A percentile compares a stretch with the other conserved stretches of the same genome.
These are phyloP conservation scores for Huiozyma sinensis DNA, from an alignment of 805 yeast genomes.

Conservation along the genomic window DNA sequence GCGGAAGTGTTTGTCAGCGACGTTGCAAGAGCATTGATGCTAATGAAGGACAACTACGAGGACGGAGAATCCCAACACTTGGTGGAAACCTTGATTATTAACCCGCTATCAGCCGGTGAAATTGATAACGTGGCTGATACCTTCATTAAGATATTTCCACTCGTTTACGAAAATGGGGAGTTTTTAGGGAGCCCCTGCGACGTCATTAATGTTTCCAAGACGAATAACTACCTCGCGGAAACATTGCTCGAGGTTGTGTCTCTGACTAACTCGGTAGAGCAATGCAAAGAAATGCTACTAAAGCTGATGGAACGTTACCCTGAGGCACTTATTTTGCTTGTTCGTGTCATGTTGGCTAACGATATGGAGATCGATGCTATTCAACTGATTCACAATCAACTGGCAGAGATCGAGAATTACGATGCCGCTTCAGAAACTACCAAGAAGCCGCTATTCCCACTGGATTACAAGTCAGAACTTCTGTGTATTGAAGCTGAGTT, in stretches of 20 bases:
- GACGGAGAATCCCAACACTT: constrained; percentile 66
- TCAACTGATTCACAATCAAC: constrained; percentile 19
- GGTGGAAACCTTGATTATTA: constrained; percentile 74
- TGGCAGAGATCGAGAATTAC: constrained; percentile 13
- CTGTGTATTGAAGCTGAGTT: constrained; percentile 24
- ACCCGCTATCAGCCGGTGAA: constrained; percentile 47
- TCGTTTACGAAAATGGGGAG: constrained; percentile 24
- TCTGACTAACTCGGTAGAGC: constrained; percentile 20
- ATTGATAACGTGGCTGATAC: constrained; percentile 23
- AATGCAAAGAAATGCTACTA: constrained; percentile 20
- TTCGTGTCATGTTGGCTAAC: constrained; percentile 24
- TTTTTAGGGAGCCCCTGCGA: constrained; percentile 26
- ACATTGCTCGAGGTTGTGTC: constrained; percentile 24
- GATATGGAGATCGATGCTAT: constrained; percentile 31
- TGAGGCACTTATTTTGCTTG: constrained; percentile 23
- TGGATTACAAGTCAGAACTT: constrained; percentile 23
- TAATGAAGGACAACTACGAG: constrained; percentile 33
- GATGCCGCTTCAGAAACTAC: constrained; percentile 1
- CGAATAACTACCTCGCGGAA: constrained; percentile 27
- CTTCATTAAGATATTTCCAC: constrained; percentile 24
- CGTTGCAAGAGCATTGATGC: constrained; percentile 54
- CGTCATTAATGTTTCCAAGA: constrained; percentile 21
- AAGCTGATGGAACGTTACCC: constrained; percentile 13
- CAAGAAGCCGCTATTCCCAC: constrained; percentile 6
- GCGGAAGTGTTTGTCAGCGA: constrained; percentile 46